Evolutionary conservation across 331 rosid species (phyloP).

Genomic region (Prunus yedoensis): DNA sequence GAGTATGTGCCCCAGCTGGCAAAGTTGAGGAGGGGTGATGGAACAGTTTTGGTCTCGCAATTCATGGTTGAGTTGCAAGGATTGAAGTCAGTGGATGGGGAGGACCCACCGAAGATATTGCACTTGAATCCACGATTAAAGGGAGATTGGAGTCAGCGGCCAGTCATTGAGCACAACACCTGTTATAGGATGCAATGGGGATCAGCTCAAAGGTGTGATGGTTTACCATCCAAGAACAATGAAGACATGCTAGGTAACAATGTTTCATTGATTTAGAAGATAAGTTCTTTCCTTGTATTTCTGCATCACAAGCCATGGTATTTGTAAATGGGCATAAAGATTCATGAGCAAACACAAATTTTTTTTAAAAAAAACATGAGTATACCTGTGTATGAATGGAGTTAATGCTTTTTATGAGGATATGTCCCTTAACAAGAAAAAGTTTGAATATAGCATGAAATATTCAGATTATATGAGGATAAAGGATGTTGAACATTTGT

Average conservation of each 20-base stretch:
- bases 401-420: not conserved
- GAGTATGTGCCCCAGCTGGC: constrained; percentile 71
- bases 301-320: not conserved
- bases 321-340: not conserved
- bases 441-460: not conserved
- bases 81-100: constrained; percentile 89
- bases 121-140: constrained; percentile 89
- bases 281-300: not conserved
- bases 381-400: not conserved
- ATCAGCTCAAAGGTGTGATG: constrained; percentile 88
- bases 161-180: constrained; percentile 93
- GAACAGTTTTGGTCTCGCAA: constrained; percentile 76
- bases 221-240: constrained; percentile 59
- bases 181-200: constrained; percentile 99
- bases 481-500: not conserved
- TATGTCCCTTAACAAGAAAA: not conserved
- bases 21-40: constrained; percentile 48
- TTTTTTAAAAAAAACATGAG: not conserved
- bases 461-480: not conserved
- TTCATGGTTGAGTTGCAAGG: constrained; percentile 97
- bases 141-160: constrained; percentile 88
- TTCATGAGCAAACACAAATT: not conserved
- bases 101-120: constrained; percentile 93
- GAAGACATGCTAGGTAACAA: constrained; percentile 86
- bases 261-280: constrained; percentile 20